phyloP scores from a whole-genome alignment of 305 asterid species.

The Ruellia speciosa region DNA sequence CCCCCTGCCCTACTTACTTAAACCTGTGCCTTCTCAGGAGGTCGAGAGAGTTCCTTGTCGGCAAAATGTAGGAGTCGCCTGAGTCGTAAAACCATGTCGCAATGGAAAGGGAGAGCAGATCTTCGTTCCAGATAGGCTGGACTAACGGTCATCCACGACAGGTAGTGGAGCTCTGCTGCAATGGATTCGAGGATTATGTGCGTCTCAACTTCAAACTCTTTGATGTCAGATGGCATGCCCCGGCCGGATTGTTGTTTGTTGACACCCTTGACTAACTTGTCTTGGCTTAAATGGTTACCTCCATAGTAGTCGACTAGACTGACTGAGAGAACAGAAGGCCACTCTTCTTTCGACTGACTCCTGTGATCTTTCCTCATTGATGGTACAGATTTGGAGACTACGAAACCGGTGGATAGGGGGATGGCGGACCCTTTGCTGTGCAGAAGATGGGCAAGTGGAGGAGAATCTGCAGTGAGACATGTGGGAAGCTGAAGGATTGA shows the following conservation, averaged over 20 bases:
- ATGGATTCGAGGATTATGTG: constrained; percentile 63
- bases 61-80: constrained; percentile 93
- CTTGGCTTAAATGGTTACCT: constrained; percentile 50
- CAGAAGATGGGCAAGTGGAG: constrained; percentile 92
- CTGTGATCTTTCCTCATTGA: constrained; percentile 70
- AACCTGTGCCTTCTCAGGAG: constrained; percentile 55
- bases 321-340: constrained; percentile 93
- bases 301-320: constrained; percentile 86
- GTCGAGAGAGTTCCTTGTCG: constrained; percentile 70
- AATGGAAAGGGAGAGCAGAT: constrained; percentile 84
- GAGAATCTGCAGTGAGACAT: constrained; percentile 93
- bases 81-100: constrained; percentile 88
- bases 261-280: constrained; percentile 43
- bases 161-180: constrained; percentile 90
- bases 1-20: not conserved
- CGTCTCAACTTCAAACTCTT: constrained; percentile 64
- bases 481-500: constrained; percentile 84
- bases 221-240: constrained; percentile 43
- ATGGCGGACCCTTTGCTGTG: constrained; percentile 97
- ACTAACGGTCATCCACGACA: constrained; percentile 95
- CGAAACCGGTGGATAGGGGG: constrained; percentile 84
- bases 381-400: constrained; percentile 87
- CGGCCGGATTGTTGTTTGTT: constrained; percentile 45
- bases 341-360: constrained; percentile 66
- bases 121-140: constrained; percentile 90